Evolutionary conservation across 2,329 filamentous ascomycete species (phyloP), one percentile per base, ranked within the genome.

Genomic region (Cladosporium austrohemisphaericum): DNA sequence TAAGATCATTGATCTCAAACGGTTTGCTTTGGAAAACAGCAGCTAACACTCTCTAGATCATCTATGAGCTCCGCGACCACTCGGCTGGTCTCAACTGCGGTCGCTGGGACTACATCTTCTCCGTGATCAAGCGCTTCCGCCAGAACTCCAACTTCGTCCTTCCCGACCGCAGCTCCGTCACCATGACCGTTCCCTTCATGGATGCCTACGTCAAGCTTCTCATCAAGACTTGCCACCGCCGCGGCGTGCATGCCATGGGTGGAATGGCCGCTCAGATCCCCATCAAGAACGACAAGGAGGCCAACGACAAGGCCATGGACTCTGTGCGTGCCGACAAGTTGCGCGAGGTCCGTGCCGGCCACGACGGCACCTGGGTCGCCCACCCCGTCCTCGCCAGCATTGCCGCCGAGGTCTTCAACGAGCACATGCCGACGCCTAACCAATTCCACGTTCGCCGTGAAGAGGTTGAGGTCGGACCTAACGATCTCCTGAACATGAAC

Each of bases 81-180:
- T 92, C 85, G 69, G 86, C 92, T 5, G 93, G 93, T 40, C 82
- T 98, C 65, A 98, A 98, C 83, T 97, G 93, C 72, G 93, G 93
- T 57, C 86, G 93, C 60, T 98, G 93, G 93, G 93, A 98, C 69
- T 98, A 98, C 79, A 97, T 98, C 75, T 98, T 98, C 80, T 93
- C 86, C 70, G 89, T 92, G 66, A 97, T 98, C 78, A 98, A 98
- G 81, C 95, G 95, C 73, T 95, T 97, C 86, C 88, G 93, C 68
- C 83, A 95, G 65, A 93, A 96, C 77, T 78, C 87, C 63, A 84
- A 85, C 74, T 97, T 97, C 67, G 83, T 97, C 50, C 84, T 98
- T 16, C 93, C 93, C 22, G 92, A 98, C 70, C 88, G 93, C 54
- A 85, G 85, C 49, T 79, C 82, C 53, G 89, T 98, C 49, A 98